A percentile compares a stretch with the other conserved stretches of the same genome.
Conservation (phyloP, 371 early-diverging fungal genomes). For the Phascolomyces articulosus region DNA sequence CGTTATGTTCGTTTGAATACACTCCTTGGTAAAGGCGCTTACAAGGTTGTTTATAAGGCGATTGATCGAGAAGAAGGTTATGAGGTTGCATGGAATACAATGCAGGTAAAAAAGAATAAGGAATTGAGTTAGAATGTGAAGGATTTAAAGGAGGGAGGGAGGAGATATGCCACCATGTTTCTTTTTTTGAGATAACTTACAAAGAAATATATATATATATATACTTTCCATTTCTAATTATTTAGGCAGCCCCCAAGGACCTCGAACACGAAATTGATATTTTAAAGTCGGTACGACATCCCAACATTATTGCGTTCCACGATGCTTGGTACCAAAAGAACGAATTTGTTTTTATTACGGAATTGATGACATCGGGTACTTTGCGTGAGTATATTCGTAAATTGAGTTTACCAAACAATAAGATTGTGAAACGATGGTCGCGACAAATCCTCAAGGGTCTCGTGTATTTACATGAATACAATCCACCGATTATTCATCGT, state of each 20-base stretch:
- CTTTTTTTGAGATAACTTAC: no score
- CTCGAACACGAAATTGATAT: constrained; percentile 65
- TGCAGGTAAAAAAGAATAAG: constrained; percentile 34
- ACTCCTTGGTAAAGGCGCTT: constrained; percentile 64
- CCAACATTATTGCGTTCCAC: constrained; percentile 86
- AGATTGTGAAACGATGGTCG: constrained; percentile 82
- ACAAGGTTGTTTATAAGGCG: constrained; percentile 84
- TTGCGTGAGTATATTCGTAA: constrained; percentile 79
- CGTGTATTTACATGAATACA: constrained; percentile 79
- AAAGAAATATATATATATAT: no score
- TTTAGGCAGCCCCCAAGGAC: constrained; percentile 23
- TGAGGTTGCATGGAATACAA: constrained; percentile 91
- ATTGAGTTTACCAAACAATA: constrained; percentile 70
- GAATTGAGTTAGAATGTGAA: no score
- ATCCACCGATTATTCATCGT: constrained; percentile 89
- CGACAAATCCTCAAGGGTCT: constrained; percentile 83
- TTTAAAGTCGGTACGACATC: constrained; percentile 80
- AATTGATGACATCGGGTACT: constrained; percentile 93
- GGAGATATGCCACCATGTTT: no score
- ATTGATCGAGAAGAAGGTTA: constrained; percentile 88
- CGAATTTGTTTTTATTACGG: constrained; percentile 90
- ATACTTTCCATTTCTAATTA: no score
- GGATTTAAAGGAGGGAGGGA: no score
- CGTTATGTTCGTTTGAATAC: constrained; percentile 48
- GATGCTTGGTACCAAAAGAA: constrained; percentile 71